A percentile compares a stretch with the other conserved stretches of the same genome.
Conservation (phyloP, 768 basidiomycete species). For the Sistotremastrum niveocremeum region DNA sequence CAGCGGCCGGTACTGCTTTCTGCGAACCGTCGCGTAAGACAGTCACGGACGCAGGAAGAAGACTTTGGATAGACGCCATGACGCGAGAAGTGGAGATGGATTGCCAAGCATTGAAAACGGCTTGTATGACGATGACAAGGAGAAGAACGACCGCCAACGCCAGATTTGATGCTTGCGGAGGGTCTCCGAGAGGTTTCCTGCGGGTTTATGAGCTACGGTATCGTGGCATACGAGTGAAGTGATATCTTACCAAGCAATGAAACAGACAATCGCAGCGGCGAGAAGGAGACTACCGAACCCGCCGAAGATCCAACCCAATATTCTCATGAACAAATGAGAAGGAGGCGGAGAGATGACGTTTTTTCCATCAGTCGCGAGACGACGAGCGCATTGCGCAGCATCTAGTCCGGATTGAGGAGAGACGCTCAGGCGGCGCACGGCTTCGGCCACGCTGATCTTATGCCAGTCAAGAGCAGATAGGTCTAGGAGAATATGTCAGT, state of each 20-base stretch:
- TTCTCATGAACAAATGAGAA: conserved; percentile 28
- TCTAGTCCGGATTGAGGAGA: conserved; percentile 37
- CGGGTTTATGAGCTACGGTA: conserved; percentile 7
- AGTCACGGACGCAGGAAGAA: conserved; percentile 51
- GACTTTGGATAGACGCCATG: conserved; percentile 51
- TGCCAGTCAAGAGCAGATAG: conserved; percentile 36
- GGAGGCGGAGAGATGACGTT: conserved; percentile 39
- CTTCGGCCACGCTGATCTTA: conserved; percentile 25
- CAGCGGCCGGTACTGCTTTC: conserved; percentile 37
- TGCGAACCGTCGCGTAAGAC: conserved; percentile 39
- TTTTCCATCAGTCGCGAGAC: conserved; percentile 30
- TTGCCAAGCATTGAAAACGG: conserved; percentile 35
- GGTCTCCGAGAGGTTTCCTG: conserved; percentile 49
- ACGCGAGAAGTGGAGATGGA: conserved; percentile 45
- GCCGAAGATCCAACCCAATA: conserved; percentile 39
- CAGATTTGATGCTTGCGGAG: conserved; percentile 41
- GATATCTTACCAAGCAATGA: conserved; percentile 31
- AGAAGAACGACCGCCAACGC: conserved; percentile 47
- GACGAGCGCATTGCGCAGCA: conserved; percentile 29
- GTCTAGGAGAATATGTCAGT: conserved; percentile 13
- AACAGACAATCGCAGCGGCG: conserved; percentile 37
- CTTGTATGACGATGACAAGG: conserved; percentile 25
- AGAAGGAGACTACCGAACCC: conserved; percentile 35
- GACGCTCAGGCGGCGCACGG: conserved; percentile 29
- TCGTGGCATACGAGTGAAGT: not conserved